Base-by-base conservation (phyloP, 2,329 filamentous ascomycete genomes). In the Aureobasidium sp. region DNA sequence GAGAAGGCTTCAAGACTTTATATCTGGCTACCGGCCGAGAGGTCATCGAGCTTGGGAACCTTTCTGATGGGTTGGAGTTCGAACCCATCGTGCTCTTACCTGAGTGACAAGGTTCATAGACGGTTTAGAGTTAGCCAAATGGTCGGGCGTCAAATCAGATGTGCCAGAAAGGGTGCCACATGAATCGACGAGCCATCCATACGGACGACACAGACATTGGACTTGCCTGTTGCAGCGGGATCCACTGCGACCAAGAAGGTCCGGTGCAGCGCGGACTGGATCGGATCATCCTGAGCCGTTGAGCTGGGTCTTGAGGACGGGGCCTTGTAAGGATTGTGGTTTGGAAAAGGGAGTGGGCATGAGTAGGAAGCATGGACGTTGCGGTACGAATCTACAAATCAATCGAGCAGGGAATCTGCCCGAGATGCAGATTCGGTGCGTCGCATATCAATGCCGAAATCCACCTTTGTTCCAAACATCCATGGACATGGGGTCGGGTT, bases 281-380 rank as follows among this genome's bases (percentile, higher is more conserved):
- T 39, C 48, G 48, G 48, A 51, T 41, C 48, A 51, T 38, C 48
- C 48, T 51, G 48, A 51, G 27, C 48, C 48, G 48, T 51, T 51
- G 37, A 19, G 25, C 19, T 51, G 48, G 48, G 48, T 40, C 32
- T 38, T 51, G 35, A 40, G 35, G 14, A 19, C 25, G 21, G 35
- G 6, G 37, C 35, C 44, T 51, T 14, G 48, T 51, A 40, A 34
- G 37, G 48, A 40, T 24, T 27, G 25, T n/a, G 38, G 35, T 40
- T 32, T 39, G 22, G 14, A 34, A 41, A 47, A 39, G 10, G 37
- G 37, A 41, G 21, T 41, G 19, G 45, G 24, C 32, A 49, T 17
- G 44, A 21, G 34, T 17, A 16, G n/a, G n/a, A 51, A 41, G 48
- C 48, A 51, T 51, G 48, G 48, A 41, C 48, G 48, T 51, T 51